These are phyloP conservation scores for Alternaria sp. DNA, from an alignment of 2,329 filamentous ascomycete genomes.

Conservation along the genomic window DNA sequence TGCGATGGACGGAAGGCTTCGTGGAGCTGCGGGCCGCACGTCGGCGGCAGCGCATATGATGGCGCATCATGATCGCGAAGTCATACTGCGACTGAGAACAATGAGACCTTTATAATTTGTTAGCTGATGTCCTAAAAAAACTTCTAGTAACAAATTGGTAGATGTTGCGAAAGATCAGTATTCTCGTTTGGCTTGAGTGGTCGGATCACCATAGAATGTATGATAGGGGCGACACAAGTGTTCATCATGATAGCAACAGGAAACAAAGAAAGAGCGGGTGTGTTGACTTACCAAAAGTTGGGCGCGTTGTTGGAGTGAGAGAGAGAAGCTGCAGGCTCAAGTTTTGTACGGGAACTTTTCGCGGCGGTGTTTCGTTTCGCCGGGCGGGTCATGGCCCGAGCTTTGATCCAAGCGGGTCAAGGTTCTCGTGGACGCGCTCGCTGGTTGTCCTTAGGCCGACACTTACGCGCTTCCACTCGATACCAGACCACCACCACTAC, in stretches of 20 bases:
- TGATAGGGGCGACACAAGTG: constrained; percentile 51
- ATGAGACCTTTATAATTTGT: constrained; percentile 14
- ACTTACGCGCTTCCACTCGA: constrained; percentile 1
- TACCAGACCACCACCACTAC: background rate
- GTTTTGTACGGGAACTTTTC: constrained; percentile 33
- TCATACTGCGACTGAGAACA: background rate
- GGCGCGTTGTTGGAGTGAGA: constrained; percentile 22
- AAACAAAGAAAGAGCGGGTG: constrained; percentile 3
- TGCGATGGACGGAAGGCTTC: background rate
- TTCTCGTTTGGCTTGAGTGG: constrained; percentile 51
- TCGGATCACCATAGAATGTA: constrained; percentile 49
- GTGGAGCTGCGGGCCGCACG: constrained; percentile 1
- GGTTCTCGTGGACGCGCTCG: constrained; percentile 20
- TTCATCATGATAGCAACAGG: constrained; percentile 39
- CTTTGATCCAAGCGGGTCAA: constrained; percentile 4
- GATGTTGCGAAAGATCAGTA: constrained; percentile 35
- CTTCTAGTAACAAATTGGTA: constrained; percentile 6
- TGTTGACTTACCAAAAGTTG: constrained; percentile 37
- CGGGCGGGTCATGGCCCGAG: constrained; percentile 16
- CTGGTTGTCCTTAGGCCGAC: background rate
- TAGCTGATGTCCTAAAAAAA: constrained; percentile 20
- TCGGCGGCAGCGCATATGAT: background rate
- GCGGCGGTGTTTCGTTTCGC: constrained; percentile 25
- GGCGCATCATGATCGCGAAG: background rate
- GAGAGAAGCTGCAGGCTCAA: constrained; percentile 20